Percentiles rank a stretch among this genome's conserved stretches.
Evolutionary conservation across 73 alveolate genomes (phyloP).

Genomic region (Paramecium bursaria): DNA sequence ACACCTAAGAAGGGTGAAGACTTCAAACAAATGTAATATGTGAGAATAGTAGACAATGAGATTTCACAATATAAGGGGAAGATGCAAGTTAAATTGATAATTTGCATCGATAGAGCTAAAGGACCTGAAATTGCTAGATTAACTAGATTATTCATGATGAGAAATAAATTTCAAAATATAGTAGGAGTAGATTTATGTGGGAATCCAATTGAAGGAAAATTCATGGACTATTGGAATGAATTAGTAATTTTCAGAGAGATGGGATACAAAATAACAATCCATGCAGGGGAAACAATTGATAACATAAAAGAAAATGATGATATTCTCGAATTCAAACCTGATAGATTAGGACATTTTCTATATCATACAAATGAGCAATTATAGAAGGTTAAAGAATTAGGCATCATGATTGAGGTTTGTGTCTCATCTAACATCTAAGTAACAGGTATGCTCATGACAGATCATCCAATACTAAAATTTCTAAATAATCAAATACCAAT

Average conservation of each 20-base stretch:
- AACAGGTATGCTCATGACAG: slow-evolving; percentile 63
- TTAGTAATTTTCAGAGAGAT: slow-evolving; percentile 74
- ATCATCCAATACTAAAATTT: slow-evolving; percentile 63
- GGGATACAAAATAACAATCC: slow-evolving; percentile 82
- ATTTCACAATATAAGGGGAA: slow-evolving; percentile 69
- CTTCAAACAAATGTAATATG: slow-evolving; percentile 80
- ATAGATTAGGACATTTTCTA: slow-evolving; percentile 89
- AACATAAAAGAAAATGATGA: slow-evolving; percentile 75
- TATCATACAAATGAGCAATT: slow-evolving; percentile 68
- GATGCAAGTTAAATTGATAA: slow-evolving; percentile 78
- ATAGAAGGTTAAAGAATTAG: slow-evolving; percentile 49
- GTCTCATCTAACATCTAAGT: slow-evolving; percentile 79
- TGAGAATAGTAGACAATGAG: slow-evolving; percentile 76
- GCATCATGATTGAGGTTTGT: slow-evolving; percentile 88
- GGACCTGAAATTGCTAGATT: slow-evolving; percentile 82
- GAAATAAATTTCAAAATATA: slow-evolving; percentile 72
- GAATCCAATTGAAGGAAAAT: slow-evolving; percentile 81
- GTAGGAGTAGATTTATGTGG: slow-evolving; percentile 95
- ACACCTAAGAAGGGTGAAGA: slow-evolving; percentile 87
- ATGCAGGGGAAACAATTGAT: slow-evolving; percentile 79
- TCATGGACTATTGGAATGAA: slow-evolving; percentile 67
- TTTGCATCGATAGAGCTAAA: slow-evolving; percentile 82
- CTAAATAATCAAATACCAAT: slow-evolving; percentile 66
- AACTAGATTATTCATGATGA: slow-evolving; percentile 75
- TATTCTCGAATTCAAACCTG: slow-evolving; percentile 84